A percentile compares a stretch with the other conserved stretches of the same genome.
Conservation (phyloP, 768 basidiomycete species). For the Termitomyces sp. region DNA sequence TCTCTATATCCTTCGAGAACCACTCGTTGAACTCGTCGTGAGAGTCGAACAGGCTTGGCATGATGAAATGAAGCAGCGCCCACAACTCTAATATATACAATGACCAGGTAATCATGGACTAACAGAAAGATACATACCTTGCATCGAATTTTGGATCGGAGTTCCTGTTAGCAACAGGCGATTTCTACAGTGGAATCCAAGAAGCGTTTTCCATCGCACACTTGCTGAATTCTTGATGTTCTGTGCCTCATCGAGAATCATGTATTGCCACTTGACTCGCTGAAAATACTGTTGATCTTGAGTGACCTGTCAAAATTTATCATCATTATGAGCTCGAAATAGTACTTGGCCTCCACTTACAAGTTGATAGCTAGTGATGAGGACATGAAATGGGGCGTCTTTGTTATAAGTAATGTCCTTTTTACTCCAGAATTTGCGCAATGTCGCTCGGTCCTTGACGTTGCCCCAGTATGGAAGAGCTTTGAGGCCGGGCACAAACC, state of each 20-base stretch:
- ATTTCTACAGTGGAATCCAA: conserved; percentile 95
- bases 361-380: conserved; percentile 96
- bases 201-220: conserved; percentile 94
- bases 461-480: conserved; percentile 98
- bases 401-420: conserved; percentile 95
- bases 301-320: conserved; percentile 56
- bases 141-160: conserved; percentile 99
- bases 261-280: conserved; percentile 98
- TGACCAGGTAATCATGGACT: not conserved
- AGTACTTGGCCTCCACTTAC: conserved; percentile 38
- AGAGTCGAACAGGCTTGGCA: conserved; percentile 98
- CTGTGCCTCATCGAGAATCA: conserved; percentile 99
- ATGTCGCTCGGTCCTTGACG: conserved; percentile 89
- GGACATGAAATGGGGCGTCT: conserved; percentile 93
- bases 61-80: conserved; percentile 99
- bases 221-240: conserved; percentile 98
- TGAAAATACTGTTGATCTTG: conserved; percentile 99
- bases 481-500: conserved; percentile 92
- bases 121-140: conserved; percentile 52
- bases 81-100: conserved; percentile 69
- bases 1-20: conserved; percentile 99
- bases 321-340: not conserved
- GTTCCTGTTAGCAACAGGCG: conserved; percentile 94
- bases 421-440: conserved; percentile 97
- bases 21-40: conserved; percentile 99